A percentile compares a stretch with the other conserved stretches of the same genome.
Conservation (phyloP, 1,284 basidiomycete species). For the Rugosomyces carneus region DNA sequence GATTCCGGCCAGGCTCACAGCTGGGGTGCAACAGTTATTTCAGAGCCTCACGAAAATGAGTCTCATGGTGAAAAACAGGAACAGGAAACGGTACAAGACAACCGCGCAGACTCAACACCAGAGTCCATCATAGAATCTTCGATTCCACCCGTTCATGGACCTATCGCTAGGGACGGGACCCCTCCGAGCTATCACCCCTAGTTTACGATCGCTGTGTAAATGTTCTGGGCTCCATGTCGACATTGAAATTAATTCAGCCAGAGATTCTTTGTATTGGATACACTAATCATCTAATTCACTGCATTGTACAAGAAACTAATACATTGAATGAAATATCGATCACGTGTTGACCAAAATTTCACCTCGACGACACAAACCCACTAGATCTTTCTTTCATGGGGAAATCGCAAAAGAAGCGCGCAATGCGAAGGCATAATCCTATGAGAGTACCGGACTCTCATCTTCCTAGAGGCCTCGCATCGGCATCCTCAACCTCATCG, state of each 20-base stretch:
- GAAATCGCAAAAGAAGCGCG: conserved; percentile 80
- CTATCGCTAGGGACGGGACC: conserved; percentile 21
- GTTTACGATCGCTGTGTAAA: conserved; percentile 9
- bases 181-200: conserved; percentile 27
- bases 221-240: conserved; percentile 8
- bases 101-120: background rate
- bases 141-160: conserved; percentile 16
- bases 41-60: background rate
- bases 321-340: background rate
- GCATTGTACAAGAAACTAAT: too few species aligned
- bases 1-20: conserved; percentile 10
- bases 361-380: background rate
- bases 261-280: conserved; percentile 1
- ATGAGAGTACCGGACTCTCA: conserved; percentile 88
- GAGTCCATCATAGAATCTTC: conserved; percentile 1
- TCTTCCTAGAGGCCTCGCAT: conserved; percentile 70
- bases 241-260: background rate
- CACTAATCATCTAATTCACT: conserved; percentile 2
- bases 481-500: conserved; percentile 62
- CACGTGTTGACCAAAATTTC: conserved; percentile 11
- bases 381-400: conserved; percentile 51
- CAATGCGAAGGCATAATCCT: conserved; percentile 82
- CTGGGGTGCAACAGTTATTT: conserved; percentile 2
- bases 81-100: background rate
- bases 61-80: conserved; percentile 2